Evolutionary conservation across 164 flowering plant genomes (phyloP).

Genomic region (Stephania yunnanensis): DNA sequence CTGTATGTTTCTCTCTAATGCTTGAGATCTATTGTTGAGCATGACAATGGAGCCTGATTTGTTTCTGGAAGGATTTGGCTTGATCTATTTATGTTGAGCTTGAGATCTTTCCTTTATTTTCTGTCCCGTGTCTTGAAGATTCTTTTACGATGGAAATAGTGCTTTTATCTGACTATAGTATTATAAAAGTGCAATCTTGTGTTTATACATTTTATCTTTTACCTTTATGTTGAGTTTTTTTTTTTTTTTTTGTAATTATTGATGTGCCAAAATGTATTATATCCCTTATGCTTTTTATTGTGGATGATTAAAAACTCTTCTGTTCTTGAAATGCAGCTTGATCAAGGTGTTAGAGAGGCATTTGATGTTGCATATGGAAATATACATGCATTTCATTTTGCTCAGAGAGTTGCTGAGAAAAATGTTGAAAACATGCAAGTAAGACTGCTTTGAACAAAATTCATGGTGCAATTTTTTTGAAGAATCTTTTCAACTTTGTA

Average conservation of each 20-base stretch:
- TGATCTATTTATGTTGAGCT: too few relatives aligned
- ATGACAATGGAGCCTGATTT: too few relatives aligned
- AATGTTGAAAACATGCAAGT: constrained; percentile 87
- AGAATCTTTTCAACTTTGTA: neutral
- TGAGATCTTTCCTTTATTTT: neutral
- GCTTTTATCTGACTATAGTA: neutral
- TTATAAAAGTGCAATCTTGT: neutral
- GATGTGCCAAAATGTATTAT: neutral
- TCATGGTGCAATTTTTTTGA: neutral
- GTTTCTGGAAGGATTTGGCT: too few relatives aligned
- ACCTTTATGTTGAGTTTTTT: neutral
- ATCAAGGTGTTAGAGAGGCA: constrained; percentile 60
- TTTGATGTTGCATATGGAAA: constrained; percentile 94
- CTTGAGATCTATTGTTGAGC: too few relatives aligned
- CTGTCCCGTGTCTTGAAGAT: neutral
- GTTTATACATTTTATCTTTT: neutral
- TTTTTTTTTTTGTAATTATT: neutral
- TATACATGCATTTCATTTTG: constrained; percentile 88
- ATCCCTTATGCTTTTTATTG: neutral
- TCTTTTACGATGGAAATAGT: neutral
- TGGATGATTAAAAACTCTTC: neutral
- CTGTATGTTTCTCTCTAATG: too few relatives aligned
- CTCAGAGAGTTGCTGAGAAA: constrained; percentile 69
- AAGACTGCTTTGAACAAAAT: neutral
- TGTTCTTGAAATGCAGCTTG: constrained; percentile 51